Percentiles rank a stretch among this genome's conserved stretches.
phyloP scores from a whole-genome alignment of 2,329 filamentous ascomycete genomes.

The Parastagonospora nodorum region DNA sequence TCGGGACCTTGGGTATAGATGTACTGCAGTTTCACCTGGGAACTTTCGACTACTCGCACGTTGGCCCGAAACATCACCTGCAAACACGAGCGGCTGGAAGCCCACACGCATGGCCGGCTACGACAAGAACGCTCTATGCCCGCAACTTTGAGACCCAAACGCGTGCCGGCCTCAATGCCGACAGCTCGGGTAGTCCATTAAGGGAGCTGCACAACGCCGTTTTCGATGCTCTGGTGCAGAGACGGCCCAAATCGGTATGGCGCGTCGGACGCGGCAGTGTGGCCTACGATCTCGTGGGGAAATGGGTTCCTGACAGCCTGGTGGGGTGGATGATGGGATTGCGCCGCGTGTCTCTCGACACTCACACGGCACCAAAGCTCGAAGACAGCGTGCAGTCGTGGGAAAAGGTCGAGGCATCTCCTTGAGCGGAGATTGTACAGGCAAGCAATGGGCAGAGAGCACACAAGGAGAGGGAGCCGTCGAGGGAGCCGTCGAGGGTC shows the following conservation, averaged over 20 bases:
- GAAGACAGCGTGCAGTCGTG: slow-evolving; percentile 53
- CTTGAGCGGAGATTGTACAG: slow-evolving; percentile 4
- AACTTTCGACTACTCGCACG: slow-evolving; percentile 81
- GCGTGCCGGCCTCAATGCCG: slow-evolving; percentile 49
- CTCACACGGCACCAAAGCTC: slow-evolving; percentile 42
- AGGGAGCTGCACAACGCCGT: slow-evolving; percentile 83
- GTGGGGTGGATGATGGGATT: slow-evolving; percentile 96
- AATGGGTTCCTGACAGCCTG: slow-evolving; percentile 74
- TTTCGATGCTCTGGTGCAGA: slow-evolving; percentile 82
- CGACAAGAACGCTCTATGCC: slow-evolving; percentile 42
- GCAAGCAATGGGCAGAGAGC: not conserved
- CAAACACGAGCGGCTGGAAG: slow-evolving; percentile 41
- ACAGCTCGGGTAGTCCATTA: slow-evolving; percentile 69
- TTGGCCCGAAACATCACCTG: slow-evolving; percentile 52
- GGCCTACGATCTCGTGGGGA: slow-evolving; percentile 83
- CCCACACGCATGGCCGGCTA: slow-evolving; percentile 45
- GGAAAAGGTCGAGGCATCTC: slow-evolving; percentile 50
- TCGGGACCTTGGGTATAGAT: slow-evolving; percentile 74
- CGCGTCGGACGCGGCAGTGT: slow-evolving; percentile 84
- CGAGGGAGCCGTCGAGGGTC: not conserved
- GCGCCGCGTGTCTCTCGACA: slow-evolving; percentile 56
- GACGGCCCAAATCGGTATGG: slow-evolving; percentile 64
- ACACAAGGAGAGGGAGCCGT: not conserved
- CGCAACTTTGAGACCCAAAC: slow-evolving; percentile 46
- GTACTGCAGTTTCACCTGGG: slow-evolving; percentile 90